phyloP scores from a whole-genome alignment of 805 yeast species.

The Torulaspora microellipsoides region DNA sequence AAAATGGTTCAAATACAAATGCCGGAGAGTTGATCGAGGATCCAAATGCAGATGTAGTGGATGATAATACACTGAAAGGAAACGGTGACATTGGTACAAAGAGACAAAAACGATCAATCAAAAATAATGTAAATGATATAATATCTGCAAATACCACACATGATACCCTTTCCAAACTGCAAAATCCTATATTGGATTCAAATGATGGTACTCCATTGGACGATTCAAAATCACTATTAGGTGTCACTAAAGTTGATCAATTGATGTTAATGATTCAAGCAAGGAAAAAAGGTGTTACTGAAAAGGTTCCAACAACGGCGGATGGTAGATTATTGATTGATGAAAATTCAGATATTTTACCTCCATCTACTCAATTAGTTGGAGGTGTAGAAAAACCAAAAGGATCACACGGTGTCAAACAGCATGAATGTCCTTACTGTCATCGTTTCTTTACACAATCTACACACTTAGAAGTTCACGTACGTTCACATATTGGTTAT shows the following conservation, averaged over 20 bases:
- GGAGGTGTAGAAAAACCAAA: constrained; percentile 76
- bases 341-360: constrained; percentile 45
- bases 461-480: constrained; percentile 89
- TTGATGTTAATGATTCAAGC: constrained; percentile 90
- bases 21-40: constrained; percentile 5
- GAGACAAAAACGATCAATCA: constrained; percentile 10
- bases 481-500: constrained; percentile 79
- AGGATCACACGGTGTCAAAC: constrained; percentile 39
- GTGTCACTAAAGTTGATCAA: constrained; percentile 87
- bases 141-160: constrained; percentile 18
- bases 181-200: constrained; percentile 36
- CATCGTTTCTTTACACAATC: constrained; percentile 77
- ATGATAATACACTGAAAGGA: constrained; percentile 6
- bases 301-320: constrained; percentile 55
- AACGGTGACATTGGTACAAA: constrained; percentile 2
- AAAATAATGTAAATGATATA: constrained; percentile 7
- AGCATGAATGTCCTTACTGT: constrained; percentile 72
- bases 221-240: constrained; percentile 66
- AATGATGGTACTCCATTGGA: constrained; percentile 46
- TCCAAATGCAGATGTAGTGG: constrained; percentile 7
- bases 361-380: constrained; percentile 60
- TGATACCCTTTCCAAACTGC: constrained; percentile 12
- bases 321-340: constrained; percentile 64
- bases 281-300: constrained; percentile 68
- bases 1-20: constrained; percentile 6